Base-by-base conservation (phyloP, 306 rosid species). In the Dalbergia cultrata region DNA sequence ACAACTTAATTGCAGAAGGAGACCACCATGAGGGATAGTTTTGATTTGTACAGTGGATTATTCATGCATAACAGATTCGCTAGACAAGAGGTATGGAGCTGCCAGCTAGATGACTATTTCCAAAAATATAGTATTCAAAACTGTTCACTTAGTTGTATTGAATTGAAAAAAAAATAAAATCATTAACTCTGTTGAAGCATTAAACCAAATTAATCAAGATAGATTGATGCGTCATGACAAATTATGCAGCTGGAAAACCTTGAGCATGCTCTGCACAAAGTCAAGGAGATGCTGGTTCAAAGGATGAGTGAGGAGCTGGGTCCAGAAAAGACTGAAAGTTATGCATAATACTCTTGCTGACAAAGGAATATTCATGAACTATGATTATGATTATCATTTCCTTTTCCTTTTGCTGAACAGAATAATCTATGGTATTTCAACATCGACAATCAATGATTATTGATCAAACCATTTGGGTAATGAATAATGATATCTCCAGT, bases 1-100 rank as follows among this genome's bases (percentile, higher is more conserved):
- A 50, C 31, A 19, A 47, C 16, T 44, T 45, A 13, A 60, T 78
- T 81, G 88, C 93, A 89, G 91, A 89, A 83, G 79, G 89, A 87
- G 11, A 83, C 31, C 67, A 76, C 88, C 50, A 11, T 35, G 75
- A 79, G 78, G 41, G 73, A 74, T 53, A 85, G 88, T 60, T 86
- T 76, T 76, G 93, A 89, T 47, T 82, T 89, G 67, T 87, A 75
- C 44, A 79, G 84, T 59, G 93, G 93, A 72, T 37, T 85, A 54
- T 87, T 87, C 70, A 8, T 64, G 7, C 78, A 74, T 21, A 89
- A 87, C 56, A 83, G 83, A 57, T 89, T 85, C 45, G 85, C 93
- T 76, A 78, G 74, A 59, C 89, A 85, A 81, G 91, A 87, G 93
- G 93, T 87, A 85, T 34, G 78, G 35, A 76, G 9, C 66, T 37